Evolutionary conservation across 1,284 basidiomycete genomes (phyloP).

Genomic region (Fomitopsis betulina): DNA sequence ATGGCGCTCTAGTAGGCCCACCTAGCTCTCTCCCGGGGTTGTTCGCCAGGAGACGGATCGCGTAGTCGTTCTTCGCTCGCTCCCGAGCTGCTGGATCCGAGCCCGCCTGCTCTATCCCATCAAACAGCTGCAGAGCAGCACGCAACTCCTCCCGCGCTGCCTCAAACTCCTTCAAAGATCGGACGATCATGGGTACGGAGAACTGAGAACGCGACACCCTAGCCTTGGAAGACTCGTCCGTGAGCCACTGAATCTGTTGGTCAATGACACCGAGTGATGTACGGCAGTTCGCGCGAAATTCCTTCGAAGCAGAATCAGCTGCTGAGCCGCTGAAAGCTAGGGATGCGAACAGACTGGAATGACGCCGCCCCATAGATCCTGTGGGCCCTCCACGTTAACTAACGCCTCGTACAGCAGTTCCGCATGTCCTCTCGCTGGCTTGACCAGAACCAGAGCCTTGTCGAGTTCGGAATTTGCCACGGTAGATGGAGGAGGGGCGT

Average conservation of each 20-base stretch:
- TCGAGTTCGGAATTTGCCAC: slow-evolving; percentile 55
- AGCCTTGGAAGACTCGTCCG: slow-evolving; percentile 60
- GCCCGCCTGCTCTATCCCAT: slow-evolving; percentile 55
- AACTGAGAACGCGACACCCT: slow-evolving; percentile 14
- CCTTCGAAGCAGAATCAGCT: slow-evolving; percentile 34
- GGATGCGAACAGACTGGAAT: slow-evolving; percentile 37
- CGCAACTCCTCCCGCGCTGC: slow-evolving; percentile 51
- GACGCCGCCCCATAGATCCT: slow-evolving; percentile 55
- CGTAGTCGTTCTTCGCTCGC: slow-evolving; percentile 19
- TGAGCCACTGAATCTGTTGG: slow-evolving; percentile 76
- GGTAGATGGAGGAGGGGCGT: not conserved
- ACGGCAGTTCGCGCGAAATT: slow-evolving; percentile 65
- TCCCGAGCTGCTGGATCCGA: slow-evolving; percentile 24
- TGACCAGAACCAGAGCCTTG: slow-evolving; percentile 70
- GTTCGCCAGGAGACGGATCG: slow-evolving; percentile 7
- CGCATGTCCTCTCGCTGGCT: slow-evolving; percentile 69
- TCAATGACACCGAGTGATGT: slow-evolving; percentile 67
- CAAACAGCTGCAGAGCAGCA: slow-evolving; percentile 45
- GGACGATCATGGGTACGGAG: slow-evolving; percentile 35
- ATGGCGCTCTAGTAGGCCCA: not conserved
- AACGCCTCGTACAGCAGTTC: slow-evolving; percentile 60
- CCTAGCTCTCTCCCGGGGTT: not conserved
- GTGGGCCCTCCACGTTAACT: slow-evolving; percentile 51
- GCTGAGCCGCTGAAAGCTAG: not conserved
- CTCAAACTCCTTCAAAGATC: slow-evolving; percentile 56